Evolutionary conservation across 2,329 filamentous ascomycete species (phyloP).

Genomic region (Hyphodiscus sp.): DNA sequence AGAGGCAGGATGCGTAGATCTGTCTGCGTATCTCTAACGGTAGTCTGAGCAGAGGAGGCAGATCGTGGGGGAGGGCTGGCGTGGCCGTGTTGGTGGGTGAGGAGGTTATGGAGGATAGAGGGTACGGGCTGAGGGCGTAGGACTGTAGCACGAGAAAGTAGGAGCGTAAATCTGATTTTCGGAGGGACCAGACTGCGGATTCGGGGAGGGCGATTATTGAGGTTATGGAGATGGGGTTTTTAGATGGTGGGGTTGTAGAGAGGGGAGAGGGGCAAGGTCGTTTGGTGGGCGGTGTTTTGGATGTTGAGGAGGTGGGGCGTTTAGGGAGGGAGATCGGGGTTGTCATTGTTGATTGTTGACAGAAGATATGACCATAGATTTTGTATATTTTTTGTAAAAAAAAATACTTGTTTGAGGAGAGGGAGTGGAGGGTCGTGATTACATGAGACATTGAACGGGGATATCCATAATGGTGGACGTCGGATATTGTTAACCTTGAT

Average conservation of each 20-base stretch:
- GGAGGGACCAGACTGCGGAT: conserved; percentile 19
- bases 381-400: too few relatives aligned
- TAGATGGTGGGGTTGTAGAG: not conserved
- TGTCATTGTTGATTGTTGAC: not conserved
- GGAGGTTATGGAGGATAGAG: conserved; percentile 6
- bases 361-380: not conserved
- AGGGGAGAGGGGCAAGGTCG: conserved; percentile 9
- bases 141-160: conserved; percentile 23
- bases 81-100: not conserved
- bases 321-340: not conserved
- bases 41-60: conserved; percentile 17
- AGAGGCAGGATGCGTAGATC: conserved; percentile 18
- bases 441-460: not conserved
- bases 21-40: conserved; percentile 22
- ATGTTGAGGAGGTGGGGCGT: not conserved
- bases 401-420: too few relatives aligned
- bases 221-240: conserved; percentile 5
- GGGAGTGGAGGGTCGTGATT: too few relatives aligned
- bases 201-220: conserved; percentile 18
- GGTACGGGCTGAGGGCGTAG: conserved; percentile 17
- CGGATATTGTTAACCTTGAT: not conserved
- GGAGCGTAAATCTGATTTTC: conserved; percentile 19
- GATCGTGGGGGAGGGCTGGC: not conserved
- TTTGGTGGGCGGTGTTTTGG: conserved; percentile 2
- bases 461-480: not conserved